Base-by-base conservation (phyloP, 2,329 filamentous ascomycete genomes). In the Hypomyces rosellus region DNA sequence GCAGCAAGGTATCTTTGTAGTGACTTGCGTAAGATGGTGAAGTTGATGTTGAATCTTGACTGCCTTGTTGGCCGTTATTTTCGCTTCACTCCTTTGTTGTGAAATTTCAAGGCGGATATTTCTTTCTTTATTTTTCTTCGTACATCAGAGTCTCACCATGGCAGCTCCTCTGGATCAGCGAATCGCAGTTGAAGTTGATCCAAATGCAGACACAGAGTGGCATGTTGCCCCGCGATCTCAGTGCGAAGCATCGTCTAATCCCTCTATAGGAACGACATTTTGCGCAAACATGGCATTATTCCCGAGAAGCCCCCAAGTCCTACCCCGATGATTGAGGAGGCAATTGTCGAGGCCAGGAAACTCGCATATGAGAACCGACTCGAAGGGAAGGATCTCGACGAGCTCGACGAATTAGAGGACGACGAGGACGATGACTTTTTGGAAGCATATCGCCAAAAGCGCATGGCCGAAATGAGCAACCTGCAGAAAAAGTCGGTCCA, bases 151-250 rank as follows among this genome's bases (percentile, higher is more conserved):
- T 8, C 9, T 30, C 25, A 8, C 33, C 48, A 85, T 85, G 82
- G 80, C 81, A 15, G 79, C 80, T 33, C 81, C 82, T 34, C 62
- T 69, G 58, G 82, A 86, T 48, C 80, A 86, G 62, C 74, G 82
- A 43, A 83, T 86, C 58, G 77, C 77, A 62, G 93, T 99, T 53
- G 90, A 91, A 41, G 86, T 99, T 59, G 86, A 97, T 65, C 92
- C 92, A 33, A 95, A 97, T 65, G 93, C 90, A 55, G 93, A 99
- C 67, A 99, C 93, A 56, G 93, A 99, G 85, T 99, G 93, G 93
- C 91, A 74, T 53, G 61, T 55, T 57, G 54, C 54, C 59, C 59
- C 59, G 62, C 58, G 55, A 58, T 45, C 43, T 50, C 46, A 46
- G 41, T 30, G 41, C 40, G 34, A 20, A 48, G 18, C 45, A 45